Base-by-base conservation (phyloP, 2,329 filamentous ascomycete genomes). In the Westerdykella ornata region DNA sequence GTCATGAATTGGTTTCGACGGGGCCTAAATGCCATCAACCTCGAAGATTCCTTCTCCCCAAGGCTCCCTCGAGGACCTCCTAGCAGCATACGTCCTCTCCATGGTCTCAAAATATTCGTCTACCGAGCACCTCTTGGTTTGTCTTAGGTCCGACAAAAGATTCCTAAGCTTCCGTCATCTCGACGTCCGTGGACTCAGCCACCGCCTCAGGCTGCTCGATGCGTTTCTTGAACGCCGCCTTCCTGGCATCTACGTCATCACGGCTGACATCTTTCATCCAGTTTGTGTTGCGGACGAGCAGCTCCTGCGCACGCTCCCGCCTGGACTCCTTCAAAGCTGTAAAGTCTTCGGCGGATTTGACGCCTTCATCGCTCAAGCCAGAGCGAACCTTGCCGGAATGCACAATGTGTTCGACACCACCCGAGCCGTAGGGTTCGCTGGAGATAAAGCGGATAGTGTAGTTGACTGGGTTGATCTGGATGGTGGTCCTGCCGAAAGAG, bases 201-300 rank as follows among this genome's bases (percentile, higher is more conserved):
- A 51, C 48, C 32, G 44, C 53, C 6, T 36, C 42, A 5, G 46
- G 46, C 41, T 58, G 53, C 14, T 63, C 60, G 9, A 62, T 44
- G 29, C 54, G 48, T 38, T 60, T 55, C 43, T 58, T 61, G 39
- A 62, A 66, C 8, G 52, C 51, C 6, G 49, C 44, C 46, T 73
- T 73, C 45, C 57, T 60, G 17, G 59, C 61, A 47, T 73, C 71
- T 7, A 73, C 68, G 26, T 71, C 70, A 29, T 72, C 68, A 37
- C 66, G 67, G 42, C 60, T 67, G 35, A 70, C 43, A 29, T 68
- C 69, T 49, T 65, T 68, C 71, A 74, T 74, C 54, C 63, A 71
- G 2, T 51, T 55, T 42, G 69, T 71, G 47, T 71, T 72, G 43
- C 66, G 60, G 22, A 69, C 59, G n/a, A 68, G 62, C 19, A 59